Conservation (phyloP, 768 basidiomycete genomes). For the Auricularia cornea region DNA sequence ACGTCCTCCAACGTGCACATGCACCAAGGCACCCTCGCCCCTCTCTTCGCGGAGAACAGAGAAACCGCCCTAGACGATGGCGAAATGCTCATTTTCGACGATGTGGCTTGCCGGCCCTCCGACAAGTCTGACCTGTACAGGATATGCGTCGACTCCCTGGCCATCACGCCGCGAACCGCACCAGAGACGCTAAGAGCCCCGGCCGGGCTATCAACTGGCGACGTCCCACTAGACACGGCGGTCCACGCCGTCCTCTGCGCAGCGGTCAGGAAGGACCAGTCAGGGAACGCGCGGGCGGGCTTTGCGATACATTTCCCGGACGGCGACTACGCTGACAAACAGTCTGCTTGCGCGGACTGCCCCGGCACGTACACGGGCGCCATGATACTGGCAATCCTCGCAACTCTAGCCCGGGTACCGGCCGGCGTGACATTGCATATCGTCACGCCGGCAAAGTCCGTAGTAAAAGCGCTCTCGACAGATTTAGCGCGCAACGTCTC, state of each 20-base stretch:
- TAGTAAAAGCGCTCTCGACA: no score
- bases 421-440: no score
- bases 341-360: neutral
- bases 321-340: neutral
- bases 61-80: neutral
- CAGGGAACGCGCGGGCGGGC: neutral
- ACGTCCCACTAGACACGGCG: neutral
- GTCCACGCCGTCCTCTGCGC: neutral
- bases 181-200: no score
- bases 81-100: no score
- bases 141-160: no score
- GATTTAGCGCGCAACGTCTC: no score
- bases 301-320: neutral
- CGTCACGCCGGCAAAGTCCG: no score
- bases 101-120: no score
- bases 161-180: no score
- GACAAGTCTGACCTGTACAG: no score
- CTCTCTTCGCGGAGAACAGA: neutral
- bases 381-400: neutral
- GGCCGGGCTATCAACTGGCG: no score
- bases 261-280: neutral
- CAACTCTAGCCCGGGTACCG: neutral
- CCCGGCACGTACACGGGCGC: neutral
- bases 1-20: neutral
- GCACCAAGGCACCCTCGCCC: neutral